phyloP scores from a whole-genome alignment of 2,329 filamentous ascomycete species.

The Arthroderma sp. region DNA sequence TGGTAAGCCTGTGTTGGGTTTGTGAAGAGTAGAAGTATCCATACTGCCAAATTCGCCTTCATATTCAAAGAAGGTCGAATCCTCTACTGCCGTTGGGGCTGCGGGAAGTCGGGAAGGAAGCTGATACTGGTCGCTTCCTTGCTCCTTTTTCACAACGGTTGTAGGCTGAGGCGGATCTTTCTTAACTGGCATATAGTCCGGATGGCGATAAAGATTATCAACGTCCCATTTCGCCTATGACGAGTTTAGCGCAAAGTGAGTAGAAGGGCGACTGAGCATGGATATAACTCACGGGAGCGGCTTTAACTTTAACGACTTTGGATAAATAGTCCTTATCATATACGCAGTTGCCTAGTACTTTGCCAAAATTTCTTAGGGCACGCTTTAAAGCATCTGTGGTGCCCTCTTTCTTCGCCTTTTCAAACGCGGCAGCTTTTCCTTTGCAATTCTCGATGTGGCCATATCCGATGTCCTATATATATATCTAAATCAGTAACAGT shows the following conservation, averaged over 20 bases:
- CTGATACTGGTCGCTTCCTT: slow-evolving; percentile 14
- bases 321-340: slow-evolving; percentile 92
- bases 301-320: slow-evolving; percentile 83
- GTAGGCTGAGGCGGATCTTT: slow-evolving; percentile 32
- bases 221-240: slow-evolving; percentile 57
- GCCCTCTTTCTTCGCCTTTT: slow-evolving; percentile 97
- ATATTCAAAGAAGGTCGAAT: slow-evolving; percentile 22
- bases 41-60: slow-evolving; percentile 33
- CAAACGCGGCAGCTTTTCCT: slow-evolving; percentile 87
- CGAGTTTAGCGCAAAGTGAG: slow-evolving; percentile 8
- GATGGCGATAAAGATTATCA: slow-evolving; percentile 66
- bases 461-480: slow-evolving; percentile 67
- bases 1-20: slow-evolving; percentile 1
- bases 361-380: slow-evolving; percentile 81
- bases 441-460: slow-evolving; percentile 94
- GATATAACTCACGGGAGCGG: slow-evolving; percentile 41
- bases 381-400: slow-evolving; percentile 90
- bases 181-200: slow-evolving; percentile 53
- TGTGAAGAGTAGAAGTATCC: slow-evolving; percentile 8
- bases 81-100: slow-evolving; percentile 14
- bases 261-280: background rate
- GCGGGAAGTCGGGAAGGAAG: slow-evolving; percentile 22
- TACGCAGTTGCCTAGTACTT: slow-evolving; percentile 93
- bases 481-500: too few species aligned
- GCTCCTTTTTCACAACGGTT: slow-evolving; percentile 34